phyloP scores from a whole-genome alignment of 176 grass and related monocot genomes.

The Panicum miliaceum region DNA sequence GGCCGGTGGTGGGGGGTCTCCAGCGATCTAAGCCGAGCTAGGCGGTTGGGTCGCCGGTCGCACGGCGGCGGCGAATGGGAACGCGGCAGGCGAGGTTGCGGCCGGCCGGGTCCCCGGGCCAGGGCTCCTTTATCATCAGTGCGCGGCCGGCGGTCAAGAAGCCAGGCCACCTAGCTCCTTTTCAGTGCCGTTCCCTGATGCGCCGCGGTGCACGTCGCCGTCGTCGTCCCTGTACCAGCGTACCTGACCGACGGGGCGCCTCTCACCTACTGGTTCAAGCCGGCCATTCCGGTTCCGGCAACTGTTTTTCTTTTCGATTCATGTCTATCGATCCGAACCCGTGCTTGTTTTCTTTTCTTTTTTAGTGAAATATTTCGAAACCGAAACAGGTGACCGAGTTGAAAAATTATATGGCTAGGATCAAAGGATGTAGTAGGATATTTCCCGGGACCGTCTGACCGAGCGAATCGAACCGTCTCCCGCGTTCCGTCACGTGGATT shows the following conservation, averaged over 20 bases:
- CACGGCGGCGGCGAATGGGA: slow-evolving; percentile 5
- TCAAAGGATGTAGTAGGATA: background rate
- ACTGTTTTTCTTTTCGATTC: too few species aligned
- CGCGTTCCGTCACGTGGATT: background rate
- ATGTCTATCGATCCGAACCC: too few species aligned
- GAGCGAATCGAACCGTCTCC: background rate
- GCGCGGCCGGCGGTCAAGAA: slow-evolving; percentile 24
- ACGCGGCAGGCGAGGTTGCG: slow-evolving; percentile 8
- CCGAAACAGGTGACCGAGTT: too few species aligned
- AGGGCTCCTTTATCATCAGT: background rate
- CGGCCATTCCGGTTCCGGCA: too few species aligned
- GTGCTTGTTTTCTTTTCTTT: too few species aligned
- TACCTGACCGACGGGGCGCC: background rate
- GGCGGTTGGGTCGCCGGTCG: background rate
- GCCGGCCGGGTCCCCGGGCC: background rate
- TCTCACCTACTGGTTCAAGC: background rate
- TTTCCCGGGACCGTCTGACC: background rate
- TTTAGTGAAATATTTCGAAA: too few species aligned
- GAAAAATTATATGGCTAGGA: too few species aligned
- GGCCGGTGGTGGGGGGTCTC: background rate
- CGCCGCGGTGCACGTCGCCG: background rate
- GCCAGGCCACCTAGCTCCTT: background rate
- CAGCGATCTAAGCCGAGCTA: too few species aligned
- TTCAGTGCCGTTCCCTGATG: background rate
- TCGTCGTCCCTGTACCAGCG: background rate